Evolutionary conservation across 371 early-diverging fungal species (phyloP), one percentile per base, ranked within the genome.

Genomic region (Polyrhizophydium stewartii): DNA sequence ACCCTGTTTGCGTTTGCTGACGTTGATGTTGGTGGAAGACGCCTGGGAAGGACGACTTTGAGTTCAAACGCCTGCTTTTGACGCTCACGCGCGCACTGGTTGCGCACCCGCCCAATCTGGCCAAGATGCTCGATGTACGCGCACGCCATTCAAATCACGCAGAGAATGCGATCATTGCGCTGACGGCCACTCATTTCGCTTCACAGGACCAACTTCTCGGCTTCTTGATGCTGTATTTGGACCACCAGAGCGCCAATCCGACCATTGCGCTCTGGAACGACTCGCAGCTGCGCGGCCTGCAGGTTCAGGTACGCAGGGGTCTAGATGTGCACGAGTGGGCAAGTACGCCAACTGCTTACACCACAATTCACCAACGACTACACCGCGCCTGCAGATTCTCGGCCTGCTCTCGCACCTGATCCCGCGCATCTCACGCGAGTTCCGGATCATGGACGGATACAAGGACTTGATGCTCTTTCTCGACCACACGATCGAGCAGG

Each of bases 41-140:
- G 31, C 10, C 28, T n/a, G 50, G 47, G 6, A 27, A 37, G 33
- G 65, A 69, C 19, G 73, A 73, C 52, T 67, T 38, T 61, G 70
- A 73, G 49, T 67, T 69, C 49, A 73, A 73, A 52, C 38, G 62
- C 27, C 35, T 69, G 21, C 24, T 64, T 19, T 32, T 72, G 25
- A 59, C 38, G 17, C 32, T 68, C 16, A 31, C 50, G 9, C 50
- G 51, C 41, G 35, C 45, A 10, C 45, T 68, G 16, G 46, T 56
- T 45, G 25, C 37, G 0, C 40, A 64, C 38, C 25, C 19, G 2
- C 52, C 41, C 28, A 61, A 50, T 38, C 55, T 65, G 45, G 47
- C 38, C n/a, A 17, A 32, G 35, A 55, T 62, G 17, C 53, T 73
- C 40, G 35, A 61, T 37, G 67, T 69, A 46, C n/a, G n/a, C n/a